These are phyloP conservation scores for Ilex asprella DNA, from an alignment of 257 asterid genomes.

Conservation along the genomic window DNA sequence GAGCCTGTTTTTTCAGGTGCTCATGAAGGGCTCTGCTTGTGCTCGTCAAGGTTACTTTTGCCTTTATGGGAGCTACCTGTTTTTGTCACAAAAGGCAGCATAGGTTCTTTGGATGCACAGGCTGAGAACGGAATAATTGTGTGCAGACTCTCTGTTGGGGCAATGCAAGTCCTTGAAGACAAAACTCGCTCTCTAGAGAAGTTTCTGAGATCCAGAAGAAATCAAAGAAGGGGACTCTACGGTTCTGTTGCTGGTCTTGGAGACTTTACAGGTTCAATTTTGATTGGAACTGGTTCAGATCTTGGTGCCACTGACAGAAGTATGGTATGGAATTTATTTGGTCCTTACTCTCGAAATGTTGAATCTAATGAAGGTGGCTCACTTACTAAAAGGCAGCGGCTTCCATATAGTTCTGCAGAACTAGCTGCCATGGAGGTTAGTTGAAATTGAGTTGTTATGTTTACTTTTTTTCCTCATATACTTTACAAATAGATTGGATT, in stretches of 20 bases:
- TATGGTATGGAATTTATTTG: conserved; percentile 78
- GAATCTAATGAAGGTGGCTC: conserved; percentile 56
- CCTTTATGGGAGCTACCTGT: conserved; percentile 98
- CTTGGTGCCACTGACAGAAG: conserved; percentile 68
- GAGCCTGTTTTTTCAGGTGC: conserved; percentile 97
- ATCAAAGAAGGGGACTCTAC: conserved; percentile 87
- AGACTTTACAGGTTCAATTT: conserved; percentile 79
- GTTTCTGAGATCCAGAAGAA: conserved; percentile 77
- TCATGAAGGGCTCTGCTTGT: conserved; percentile 84
- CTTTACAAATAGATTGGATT: conserved; percentile 12
- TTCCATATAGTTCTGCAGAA: conserved; percentile 82
- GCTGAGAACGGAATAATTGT: conserved; percentile 55
- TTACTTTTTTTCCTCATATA: background rate
- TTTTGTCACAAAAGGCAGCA: conserved; percentile 60
- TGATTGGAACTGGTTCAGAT: conserved; percentile 73
- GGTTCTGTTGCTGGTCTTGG: conserved; percentile 96
- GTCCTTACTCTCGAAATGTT: conserved; percentile 55
- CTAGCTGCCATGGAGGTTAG: conserved; percentile 97
- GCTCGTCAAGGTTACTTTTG: conserved; percentile 84
- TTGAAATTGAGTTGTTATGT: conserved; percentile 15
- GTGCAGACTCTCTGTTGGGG: conserved; percentile 69
- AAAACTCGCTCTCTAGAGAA: conserved; percentile 86
- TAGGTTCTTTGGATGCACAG: conserved; percentile 38
- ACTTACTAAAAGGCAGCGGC: conserved; percentile 74
- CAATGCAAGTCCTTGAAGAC: conserved; percentile 84